phyloP scores from a whole-genome alignment of 345 rosid genomes.

The Syzygium jambos region DNA sequence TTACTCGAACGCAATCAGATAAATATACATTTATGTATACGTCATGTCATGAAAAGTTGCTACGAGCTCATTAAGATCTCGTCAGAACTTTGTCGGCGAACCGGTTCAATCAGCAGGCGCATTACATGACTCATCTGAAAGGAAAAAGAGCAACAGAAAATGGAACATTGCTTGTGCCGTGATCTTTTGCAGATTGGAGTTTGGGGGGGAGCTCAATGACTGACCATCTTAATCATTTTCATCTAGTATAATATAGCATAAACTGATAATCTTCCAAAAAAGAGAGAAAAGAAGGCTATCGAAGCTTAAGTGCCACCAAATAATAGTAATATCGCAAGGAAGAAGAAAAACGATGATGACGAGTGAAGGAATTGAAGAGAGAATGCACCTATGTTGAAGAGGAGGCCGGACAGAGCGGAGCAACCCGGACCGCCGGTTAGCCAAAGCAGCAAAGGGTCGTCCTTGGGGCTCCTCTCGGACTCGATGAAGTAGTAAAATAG shows the following conservation, averaged over 20 bases:
- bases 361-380: no score
- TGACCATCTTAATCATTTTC: neutral
- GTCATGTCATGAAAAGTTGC: neutral
- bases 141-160: no score
- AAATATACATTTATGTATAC: neutral
- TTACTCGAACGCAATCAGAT: no score
- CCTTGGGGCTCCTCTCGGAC: slow-evolving; percentile 10
- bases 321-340: no score
- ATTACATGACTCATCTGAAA: neutral
- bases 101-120: neutral
- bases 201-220: neutral
- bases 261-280: neutral
- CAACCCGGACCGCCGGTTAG: slow-evolving; percentile 26
- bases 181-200: neutral
- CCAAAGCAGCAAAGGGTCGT: slow-evolving; percentile 22
- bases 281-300: neutral
- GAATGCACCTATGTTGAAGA: slow-evolving; percentile 7
- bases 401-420: slow-evolving; percentile 9
- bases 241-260: neutral
- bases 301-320: neutral
- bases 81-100: neutral
- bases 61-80: neutral
- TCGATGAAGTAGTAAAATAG: slow-evolving; percentile 16
- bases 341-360: neutral
- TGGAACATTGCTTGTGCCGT: neutral